A percentile compares a stretch with the other conserved stretches of the same genome.
Conservation (phyloP, 2,329 filamentous ascomycete species). For the Fusarium sp. region DNA sequence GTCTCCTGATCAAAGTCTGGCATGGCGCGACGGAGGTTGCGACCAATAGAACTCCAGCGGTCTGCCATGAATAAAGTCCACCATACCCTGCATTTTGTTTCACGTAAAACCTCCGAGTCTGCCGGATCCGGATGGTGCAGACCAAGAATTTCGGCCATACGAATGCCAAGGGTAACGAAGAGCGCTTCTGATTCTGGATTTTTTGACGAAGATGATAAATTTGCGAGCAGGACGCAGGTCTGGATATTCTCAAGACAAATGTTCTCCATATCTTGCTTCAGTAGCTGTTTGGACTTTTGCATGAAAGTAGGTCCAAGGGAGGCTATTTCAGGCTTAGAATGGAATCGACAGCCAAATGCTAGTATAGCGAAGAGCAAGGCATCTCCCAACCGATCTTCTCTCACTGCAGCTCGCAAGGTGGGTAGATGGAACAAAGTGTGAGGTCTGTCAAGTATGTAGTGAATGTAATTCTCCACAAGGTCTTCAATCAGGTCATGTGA, state of each 20-base stretch:
- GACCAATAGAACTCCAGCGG: slow-evolving; percentile 13
- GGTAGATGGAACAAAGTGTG: slow-evolving; percentile 5
- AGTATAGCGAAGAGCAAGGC: slow-evolving; percentile 2
- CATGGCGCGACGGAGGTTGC: slow-evolving; percentile 13
- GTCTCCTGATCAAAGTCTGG: slow-evolving; percentile 11
- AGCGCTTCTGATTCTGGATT: slow-evolving; percentile 15
- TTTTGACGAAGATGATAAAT: slow-evolving; percentile 6
- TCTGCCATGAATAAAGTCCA: slow-evolving; percentile 15
- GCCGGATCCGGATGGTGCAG: not conserved
- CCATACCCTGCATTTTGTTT: slow-evolving; percentile 19
- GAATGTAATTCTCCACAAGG: slow-evolving; percentile 14
- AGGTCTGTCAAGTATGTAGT: slow-evolving; percentile 14
- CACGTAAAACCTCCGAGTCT: slow-evolving; percentile 1
- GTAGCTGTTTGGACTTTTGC: not conserved
- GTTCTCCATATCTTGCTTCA: slow-evolving; percentile 11
- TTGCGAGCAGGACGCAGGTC: slow-evolving; percentile 9
- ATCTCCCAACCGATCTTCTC: not conserved
- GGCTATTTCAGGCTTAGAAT: not conserved
- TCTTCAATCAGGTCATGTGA: slow-evolving; percentile 16
- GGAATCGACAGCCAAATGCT: slow-evolving; percentile 8
- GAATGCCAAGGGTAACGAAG: slow-evolving; percentile 7
- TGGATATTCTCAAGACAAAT: slow-evolving; percentile 15
- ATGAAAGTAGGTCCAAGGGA: slow-evolving; percentile 4
- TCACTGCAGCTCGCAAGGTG: not conserved
- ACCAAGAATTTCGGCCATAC: slow-evolving; percentile 12